Conservation (phyloP, 1,139 yeast species). For the Blastobotrys apis region DNA sequence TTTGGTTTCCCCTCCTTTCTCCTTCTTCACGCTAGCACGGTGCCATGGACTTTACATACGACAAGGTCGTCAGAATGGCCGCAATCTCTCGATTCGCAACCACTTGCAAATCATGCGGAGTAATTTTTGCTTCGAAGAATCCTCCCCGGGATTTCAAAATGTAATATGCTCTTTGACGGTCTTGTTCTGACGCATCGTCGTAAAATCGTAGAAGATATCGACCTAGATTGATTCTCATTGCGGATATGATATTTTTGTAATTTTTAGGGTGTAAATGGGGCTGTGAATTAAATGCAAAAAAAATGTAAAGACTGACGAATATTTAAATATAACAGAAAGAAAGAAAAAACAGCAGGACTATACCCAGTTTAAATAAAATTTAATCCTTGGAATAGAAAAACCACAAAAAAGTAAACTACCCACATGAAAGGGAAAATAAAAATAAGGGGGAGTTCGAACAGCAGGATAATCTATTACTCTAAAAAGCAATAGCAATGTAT, state of each 20-base stretch:
- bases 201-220: constrained; percentile 16
- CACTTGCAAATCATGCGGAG: constrained; percentile 15
- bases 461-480: too few relatives aligned
- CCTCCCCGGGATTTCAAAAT: constrained; percentile 15
- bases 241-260: too few relatives aligned
- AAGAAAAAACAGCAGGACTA: background rate
- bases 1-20: too few relatives aligned
- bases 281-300: background rate
- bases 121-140: constrained; percentile 14
- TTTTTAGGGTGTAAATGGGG: background rate
- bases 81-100: constrained; percentile 17
- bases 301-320: background rate
- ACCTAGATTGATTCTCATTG: constrained; percentile 16
- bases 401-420: too few relatives aligned
- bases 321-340: background rate
- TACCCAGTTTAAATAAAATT: background rate
- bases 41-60: constrained; percentile 14
- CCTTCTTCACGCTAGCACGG: too few relatives aligned
- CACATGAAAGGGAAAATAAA: too few relatives aligned
- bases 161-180: constrained; percentile 12
- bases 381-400: too few relatives aligned
- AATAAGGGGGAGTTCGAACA: too few relatives aligned
- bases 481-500: too few relatives aligned
- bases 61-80: constrained; percentile 1
- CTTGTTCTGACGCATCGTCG: constrained; percentile 13